Evolutionary conservation across 1,284 basidiomycete genomes (phyloP).

Genomic region (Puccinia sorghi): DNA sequence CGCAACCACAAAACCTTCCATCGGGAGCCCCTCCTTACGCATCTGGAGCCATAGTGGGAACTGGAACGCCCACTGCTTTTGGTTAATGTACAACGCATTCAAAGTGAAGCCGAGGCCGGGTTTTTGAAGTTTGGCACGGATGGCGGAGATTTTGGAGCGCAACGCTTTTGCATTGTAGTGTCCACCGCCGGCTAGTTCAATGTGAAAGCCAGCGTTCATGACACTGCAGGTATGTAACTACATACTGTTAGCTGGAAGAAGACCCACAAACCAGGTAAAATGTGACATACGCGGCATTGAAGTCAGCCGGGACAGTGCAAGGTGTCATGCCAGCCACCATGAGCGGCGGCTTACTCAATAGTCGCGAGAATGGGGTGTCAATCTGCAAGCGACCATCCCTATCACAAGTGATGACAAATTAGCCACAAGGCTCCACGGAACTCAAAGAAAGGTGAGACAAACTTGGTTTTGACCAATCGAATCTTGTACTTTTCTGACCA

Average conservation of each 20-base stretch:
- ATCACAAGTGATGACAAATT: background rate
- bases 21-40: constrained; percentile 87
- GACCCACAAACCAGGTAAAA: background rate
- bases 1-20: constrained; percentile 97
- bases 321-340: constrained; percentile 93
- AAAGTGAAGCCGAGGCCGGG: constrained; percentile 87
- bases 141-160: constrained; percentile 84
- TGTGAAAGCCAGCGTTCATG: constrained; percentile 88
- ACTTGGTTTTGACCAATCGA: constrained; percentile 83
- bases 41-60: constrained; percentile 96
- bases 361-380: constrained; percentile 92
- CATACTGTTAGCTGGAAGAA: constrained; percentile 77
- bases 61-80: constrained; percentile 86
- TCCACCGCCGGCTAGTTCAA: constrained; percentile 95
- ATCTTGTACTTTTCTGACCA: constrained; percentile 90
- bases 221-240: constrained; percentile 57
- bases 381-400: constrained; percentile 87
- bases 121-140: constrained; percentile 72
- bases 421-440: constrained; percentile 6
- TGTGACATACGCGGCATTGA: constrained; percentile 53
- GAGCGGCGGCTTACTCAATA: constrained; percentile 91
- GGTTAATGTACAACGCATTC: constrained; percentile 97
- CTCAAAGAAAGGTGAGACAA: constrained; percentile 53
- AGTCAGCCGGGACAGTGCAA: constrained; percentile 56
- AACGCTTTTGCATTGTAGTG: constrained; percentile 89